phyloP scores from a whole-genome alignment of 73 alveolate species.

The Blepharisma japonicum region DNA sequence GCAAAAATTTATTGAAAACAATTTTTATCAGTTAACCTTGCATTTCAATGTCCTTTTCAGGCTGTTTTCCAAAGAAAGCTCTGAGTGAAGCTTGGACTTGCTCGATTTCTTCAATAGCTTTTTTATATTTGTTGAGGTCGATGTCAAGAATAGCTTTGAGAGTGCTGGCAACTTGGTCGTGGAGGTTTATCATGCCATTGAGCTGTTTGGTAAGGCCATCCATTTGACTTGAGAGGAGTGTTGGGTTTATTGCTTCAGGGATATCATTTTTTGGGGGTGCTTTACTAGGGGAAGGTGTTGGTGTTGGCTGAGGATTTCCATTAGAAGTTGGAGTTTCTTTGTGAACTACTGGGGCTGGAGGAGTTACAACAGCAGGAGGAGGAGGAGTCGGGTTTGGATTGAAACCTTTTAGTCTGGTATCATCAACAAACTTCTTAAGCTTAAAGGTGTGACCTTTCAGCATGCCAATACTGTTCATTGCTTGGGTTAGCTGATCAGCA shows the following conservation, averaged over 20 bases:
- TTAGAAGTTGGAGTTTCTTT: too few species aligned
- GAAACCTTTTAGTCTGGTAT: background rate
- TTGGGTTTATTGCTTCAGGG: background rate
- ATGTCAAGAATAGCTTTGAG: background rate
- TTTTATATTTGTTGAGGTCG: background rate
- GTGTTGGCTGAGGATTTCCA: background rate
- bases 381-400: background rate
- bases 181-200: background rate
- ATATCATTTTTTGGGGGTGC: background rate
- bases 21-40: too few species aligned
- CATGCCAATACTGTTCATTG: background rate
- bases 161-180: background rate
- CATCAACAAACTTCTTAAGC: background rate
- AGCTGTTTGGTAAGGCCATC: background rate
- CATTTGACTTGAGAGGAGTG: background rate
- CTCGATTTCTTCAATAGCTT: background rate
- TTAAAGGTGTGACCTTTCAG: conserved; percentile 1
- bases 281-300: background rate
- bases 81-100: background rate
- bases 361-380: background rate
- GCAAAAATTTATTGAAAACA: too few species aligned
- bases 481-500: background rate
- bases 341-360: background rate
- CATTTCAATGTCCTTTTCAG: too few species aligned
- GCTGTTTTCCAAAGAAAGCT: background rate